phyloP scores from a whole-genome alignment of 2,329 filamentous ascomycete genomes.

The Anthostomella pinea region DNA sequence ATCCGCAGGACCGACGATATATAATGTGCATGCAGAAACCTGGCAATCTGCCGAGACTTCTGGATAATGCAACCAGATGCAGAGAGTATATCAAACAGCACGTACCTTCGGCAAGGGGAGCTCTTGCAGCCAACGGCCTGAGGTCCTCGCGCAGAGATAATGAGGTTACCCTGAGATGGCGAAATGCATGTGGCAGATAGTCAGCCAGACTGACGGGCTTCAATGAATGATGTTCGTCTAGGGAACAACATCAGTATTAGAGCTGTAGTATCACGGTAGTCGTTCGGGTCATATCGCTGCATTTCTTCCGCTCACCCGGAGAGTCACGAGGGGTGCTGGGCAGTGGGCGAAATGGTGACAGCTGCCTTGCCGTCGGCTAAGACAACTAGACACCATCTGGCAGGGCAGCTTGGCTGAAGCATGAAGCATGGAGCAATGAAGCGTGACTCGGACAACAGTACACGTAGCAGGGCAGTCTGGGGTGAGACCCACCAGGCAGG shows the following conservation, averaged over 20 bases:
- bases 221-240: too few species aligned
- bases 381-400: too few species aligned
- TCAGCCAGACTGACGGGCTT: too few species aligned
- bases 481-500: slow-evolving; percentile 12
- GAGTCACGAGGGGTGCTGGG: background rate
- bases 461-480: slow-evolving; percentile 10
- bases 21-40: slow-evolving; percentile 17
- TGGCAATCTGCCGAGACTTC: slow-evolving; percentile 26
- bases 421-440: too few species aligned
- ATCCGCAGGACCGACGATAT: slow-evolving; percentile 33
- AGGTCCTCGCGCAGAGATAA: too few species aligned
- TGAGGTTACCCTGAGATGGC: too few species aligned
- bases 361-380: slow-evolving; percentile 1
- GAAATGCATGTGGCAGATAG: too few species aligned
- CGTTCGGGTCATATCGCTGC: too few species aligned
- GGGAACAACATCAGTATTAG: background rate
- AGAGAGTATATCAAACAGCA: slow-evolving; percentile 15
- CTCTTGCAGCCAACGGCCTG: too few species aligned
- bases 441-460: too few species aligned
- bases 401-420: too few species aligned
- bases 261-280: background rate
- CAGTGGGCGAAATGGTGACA: slow-evolving; percentile 8
- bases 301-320: background rate
- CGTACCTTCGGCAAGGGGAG: slow-evolving; percentile 21
- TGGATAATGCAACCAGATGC: slow-evolving; percentile 25